Conservation (phyloP, 768 basidiomycete genomes). For the Amanita subjunquillea region DNA sequence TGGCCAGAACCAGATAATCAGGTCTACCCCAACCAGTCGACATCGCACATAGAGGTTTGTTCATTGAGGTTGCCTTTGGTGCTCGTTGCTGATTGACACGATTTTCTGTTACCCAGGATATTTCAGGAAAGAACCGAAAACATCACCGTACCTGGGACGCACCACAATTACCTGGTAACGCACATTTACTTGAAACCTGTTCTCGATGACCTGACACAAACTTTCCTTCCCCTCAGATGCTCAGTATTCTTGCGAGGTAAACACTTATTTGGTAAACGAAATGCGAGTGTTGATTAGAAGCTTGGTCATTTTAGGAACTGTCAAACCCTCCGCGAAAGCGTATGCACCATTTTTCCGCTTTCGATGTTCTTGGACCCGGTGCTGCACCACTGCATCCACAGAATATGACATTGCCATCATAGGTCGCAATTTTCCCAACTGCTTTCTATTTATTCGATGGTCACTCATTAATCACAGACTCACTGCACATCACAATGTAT, state of each 20-base stretch:
- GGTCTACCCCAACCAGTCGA: slow-evolving; percentile 30
- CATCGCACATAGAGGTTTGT: slow-evolving; percentile 35
- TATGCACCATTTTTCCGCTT: slow-evolving; percentile 50
- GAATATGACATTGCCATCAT: slow-evolving; percentile 46
- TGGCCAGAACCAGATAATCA: slow-evolving; percentile 36
- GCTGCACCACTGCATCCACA: slow-evolving; percentile 43
- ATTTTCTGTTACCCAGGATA: slow-evolving; percentile 8
- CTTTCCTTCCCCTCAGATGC: slow-evolving; percentile 18
- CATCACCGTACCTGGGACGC: slow-evolving; percentile 56
- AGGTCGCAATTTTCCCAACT: slow-evolving; percentile 10
- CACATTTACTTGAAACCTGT: neutral
- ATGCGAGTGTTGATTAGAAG: slow-evolving; percentile 8
- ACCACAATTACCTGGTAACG: slow-evolving; percentile 32
- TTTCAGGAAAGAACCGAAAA: slow-evolving; percentile 37
- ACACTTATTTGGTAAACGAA: slow-evolving; percentile 5
- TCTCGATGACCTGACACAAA: slow-evolving; percentile 1
- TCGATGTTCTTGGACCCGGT: slow-evolving; percentile 35
- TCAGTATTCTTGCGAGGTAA: slow-evolving; percentile 40
- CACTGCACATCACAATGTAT: slow-evolving; percentile 7
- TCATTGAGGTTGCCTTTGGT: neutral
- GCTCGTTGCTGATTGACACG: neutral
- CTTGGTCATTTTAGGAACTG: slow-evolving; percentile 33
- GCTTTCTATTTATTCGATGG: slow-evolving; percentile 8
- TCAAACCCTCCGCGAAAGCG: slow-evolving; percentile 52
- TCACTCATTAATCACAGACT: neutral